These are phyloP conservation scores for Grigorovia jiainica DNA, from an alignment of 805 yeast genomes.

Conservation along the genomic window DNA sequence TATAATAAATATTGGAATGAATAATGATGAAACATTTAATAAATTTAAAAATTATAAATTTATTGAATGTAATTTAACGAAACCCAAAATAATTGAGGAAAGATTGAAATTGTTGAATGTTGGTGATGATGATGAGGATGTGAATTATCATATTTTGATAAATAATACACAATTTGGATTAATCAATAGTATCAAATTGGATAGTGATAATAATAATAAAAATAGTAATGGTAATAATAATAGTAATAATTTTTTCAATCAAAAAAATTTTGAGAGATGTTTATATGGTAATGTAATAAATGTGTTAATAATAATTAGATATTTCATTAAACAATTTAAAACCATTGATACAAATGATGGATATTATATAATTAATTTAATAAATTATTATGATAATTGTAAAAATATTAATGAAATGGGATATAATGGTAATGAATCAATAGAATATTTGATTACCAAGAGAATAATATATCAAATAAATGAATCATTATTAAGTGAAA, in stretches of 20 bases:
- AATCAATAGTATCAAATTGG: neutral
- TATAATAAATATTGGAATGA: neutral
- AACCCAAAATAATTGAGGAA: neutral
- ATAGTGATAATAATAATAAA: conserved; percentile 1
- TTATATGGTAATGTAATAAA: conserved; percentile 13
- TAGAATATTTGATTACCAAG: conserved; percentile 12
- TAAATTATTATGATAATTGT: neutral
- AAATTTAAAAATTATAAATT: neutral
- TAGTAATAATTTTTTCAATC: neutral
- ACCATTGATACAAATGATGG: neutral
- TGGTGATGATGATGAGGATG: too few species aligned
- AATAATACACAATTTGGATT: neutral
- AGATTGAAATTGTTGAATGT: too few species aligned
- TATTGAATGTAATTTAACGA: conserved; percentile 6
- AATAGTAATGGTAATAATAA: neutral
- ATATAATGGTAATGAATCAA: neutral
- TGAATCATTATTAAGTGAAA: conserved; percentile 19
- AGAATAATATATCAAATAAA: conserved; percentile 19
- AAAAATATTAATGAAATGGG: neutral
- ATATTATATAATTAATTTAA: neutral
- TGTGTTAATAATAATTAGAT: conserved; percentile 16
- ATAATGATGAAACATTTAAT: neutral
- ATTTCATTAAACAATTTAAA: conserved; percentile 2
- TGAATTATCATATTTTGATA: neutral
- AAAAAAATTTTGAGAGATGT: conserved; percentile 6